Base-by-base conservation (phyloP, 345 rosid genomes). In the Clarkia xantiana region DNA sequence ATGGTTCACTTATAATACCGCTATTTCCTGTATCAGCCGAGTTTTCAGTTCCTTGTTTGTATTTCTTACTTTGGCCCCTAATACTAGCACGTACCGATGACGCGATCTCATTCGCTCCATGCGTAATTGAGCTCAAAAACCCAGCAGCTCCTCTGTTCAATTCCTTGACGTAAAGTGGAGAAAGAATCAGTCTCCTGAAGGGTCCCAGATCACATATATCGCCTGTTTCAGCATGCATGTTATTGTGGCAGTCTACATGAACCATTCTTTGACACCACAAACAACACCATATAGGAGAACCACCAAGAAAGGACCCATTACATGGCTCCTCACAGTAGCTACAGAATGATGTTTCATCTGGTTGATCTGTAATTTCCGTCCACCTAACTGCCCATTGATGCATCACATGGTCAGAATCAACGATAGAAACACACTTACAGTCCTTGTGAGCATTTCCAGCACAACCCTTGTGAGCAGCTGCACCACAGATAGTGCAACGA, bases 201-300 rank as follows among this genome's bases (percentile, higher is more conserved):
- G 80, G 71, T 43, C 94, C 96, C 63, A 91, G 67, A 68, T 86
- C 98, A 74, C 98, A 91, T 51, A 72, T 54, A 65, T 84, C 85
- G 51, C 96, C 94, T 10, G 73, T 78, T 72, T 91, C 94, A 63
- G 55, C 79, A 14, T 75, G 78, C 87, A 91, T 73, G 50, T 62
- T 80, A 65, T 67, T 61, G 55, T 81, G 94, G 59, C 98, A 91
- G 69, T 91, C 98, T 14, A 91, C 93, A 61, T 91, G 98, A 25
- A 91, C 79, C 58, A 91, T 85, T 40, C 83, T 84, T 60, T 91
- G 98, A 68, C 98, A 91, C 98, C 98, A 91, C 72, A 80, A 76
- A 80, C 98, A 91, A 67, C 94, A 81, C 98, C 96, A 91, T 55
- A 84, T 80, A 36, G 98, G 98, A 18, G 94, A 86, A 45, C 96